Base-by-base conservation (phyloP, 352 stramenopile genomes). In the Hyaloperonospora arabidopsidis region DNA sequence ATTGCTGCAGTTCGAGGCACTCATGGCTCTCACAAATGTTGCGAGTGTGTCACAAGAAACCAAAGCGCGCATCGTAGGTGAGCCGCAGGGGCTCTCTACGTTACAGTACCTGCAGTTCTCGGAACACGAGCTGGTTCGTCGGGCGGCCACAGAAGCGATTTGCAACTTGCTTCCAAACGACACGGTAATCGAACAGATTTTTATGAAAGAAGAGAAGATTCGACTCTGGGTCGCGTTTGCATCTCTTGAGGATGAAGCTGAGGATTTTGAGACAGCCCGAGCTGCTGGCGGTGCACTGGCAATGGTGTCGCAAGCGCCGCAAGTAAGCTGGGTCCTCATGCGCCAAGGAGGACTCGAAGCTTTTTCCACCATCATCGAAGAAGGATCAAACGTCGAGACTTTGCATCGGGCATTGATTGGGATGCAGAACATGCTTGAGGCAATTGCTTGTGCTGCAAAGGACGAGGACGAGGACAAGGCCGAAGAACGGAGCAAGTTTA, bases 21-120 rank as follows among this genome's bases (percentile, higher is more conserved):
- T 98, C n/a, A 85, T 99, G 75, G 89, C 95, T 15, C 73, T 99
- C 8, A 99, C 96, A 0, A 99, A 99, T 60, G 87, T 99, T 13
- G 92, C 88, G 32, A 93, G 82, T 17, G 85, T 96, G 17, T 96
- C 87, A 22, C 79, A 97, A 6, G 87, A 97, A 55, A 97, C 94
- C 28, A 98, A 98, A 72, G 86, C 95, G 46, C 81, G 87, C 8
- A 89, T 89, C 19, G 65, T 90, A 0, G 60, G 52, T 0, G 76
- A 89, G 36, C 76, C 79, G 0, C 76, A 93, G 29, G 80, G 76
- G 0, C 56, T 93, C 1, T 84, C 73, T 13, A 91, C 83, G 34
- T 57, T 93, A 13, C 79, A 90, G 55, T 93, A 92, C 48, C 54
- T 93, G 28, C 96, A 98, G 84, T 99, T 98, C 70, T 97, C 87